Percentiles rank a stretch among this genome's conserved stretches.
These are phyloP conservation scores for Dalbergia oliveri DNA, from an alignment of 306 rosid species.

Conservation along the genomic window DNA sequence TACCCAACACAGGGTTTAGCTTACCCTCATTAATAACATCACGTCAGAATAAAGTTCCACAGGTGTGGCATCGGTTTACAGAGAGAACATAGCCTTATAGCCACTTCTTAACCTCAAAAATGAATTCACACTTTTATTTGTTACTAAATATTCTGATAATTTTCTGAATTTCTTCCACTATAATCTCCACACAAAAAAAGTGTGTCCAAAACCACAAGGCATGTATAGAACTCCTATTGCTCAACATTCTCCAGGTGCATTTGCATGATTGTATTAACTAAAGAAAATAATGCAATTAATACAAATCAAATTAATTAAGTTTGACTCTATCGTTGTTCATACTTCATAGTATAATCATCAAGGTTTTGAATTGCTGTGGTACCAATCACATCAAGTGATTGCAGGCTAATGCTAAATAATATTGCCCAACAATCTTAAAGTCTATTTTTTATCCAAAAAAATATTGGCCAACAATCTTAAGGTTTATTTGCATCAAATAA, in stretches of 20 bases:
- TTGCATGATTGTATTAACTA: conserved; percentile 20
- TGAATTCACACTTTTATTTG: conserved; percentile 15
- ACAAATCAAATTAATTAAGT: conserved; percentile 19
- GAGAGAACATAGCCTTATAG: neutral
- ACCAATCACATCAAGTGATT: neutral
- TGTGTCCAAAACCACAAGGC: neutral
- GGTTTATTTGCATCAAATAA: conserved; percentile 29
- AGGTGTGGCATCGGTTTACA: neutral
- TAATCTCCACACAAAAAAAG: neutral
- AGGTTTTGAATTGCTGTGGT: neutral
- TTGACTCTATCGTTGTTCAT: conserved; percentile 12
- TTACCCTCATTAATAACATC: neutral
- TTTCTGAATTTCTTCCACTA: conserved; percentile 16
- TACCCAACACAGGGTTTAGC: neutral
- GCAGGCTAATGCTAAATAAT: neutral
- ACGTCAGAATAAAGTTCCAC: neutral
- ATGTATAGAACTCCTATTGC: neutral
- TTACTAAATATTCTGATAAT: neutral
- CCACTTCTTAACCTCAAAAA: conserved; percentile 3
- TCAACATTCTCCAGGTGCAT: conserved; percentile 3
- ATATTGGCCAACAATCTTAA: conserved; percentile 19
- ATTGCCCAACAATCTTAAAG: conserved; percentile 26
- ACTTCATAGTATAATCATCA: neutral
- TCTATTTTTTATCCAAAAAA: neutral
- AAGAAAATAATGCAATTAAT: conserved; percentile 14